phyloP scores from a whole-genome alignment of 1,284 basidiomycete species.

The Ganoderma boninense region DNA sequence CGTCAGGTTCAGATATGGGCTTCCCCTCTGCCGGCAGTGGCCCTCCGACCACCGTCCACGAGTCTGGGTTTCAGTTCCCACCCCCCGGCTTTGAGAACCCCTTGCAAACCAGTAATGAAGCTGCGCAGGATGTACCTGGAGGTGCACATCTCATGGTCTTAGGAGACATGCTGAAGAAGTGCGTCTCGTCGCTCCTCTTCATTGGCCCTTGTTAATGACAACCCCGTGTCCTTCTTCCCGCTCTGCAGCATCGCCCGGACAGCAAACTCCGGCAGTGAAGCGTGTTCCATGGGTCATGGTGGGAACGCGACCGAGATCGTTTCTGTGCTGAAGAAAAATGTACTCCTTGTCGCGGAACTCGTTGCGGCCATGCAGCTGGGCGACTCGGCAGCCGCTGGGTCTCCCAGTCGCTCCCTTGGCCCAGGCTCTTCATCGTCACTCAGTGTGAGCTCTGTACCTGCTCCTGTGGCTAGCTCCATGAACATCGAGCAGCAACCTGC shows the following conservation, averaged over 20 bases:
- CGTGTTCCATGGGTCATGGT: conserved; percentile 56
- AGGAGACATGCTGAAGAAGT: conserved; percentile 51
- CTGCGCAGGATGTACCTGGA: conserved; percentile 42
- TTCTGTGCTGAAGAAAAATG: conserved; percentile 56
- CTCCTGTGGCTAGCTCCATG: conserved; percentile 26
- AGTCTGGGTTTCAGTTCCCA: conserved; percentile 41
- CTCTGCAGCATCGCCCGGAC: conserved; percentile 54
- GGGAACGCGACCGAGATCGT: conserved; percentile 54
- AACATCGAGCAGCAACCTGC: conserved; percentile 29
- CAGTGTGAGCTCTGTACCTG: conserved; percentile 16
- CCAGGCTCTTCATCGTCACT: conserved; percentile 35
- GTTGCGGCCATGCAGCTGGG: conserved; percentile 54
- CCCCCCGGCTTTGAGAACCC: conserved; percentile 38
- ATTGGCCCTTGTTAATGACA: conserved; percentile 23
- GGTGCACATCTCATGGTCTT: conserved; percentile 49
- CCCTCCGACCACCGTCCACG: conserved; percentile 42
- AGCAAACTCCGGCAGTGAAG: conserved; percentile 55
- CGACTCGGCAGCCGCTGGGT: conserved; percentile 37
- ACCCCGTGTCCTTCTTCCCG: conserved; percentile 23
- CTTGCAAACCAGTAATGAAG: conserved; percentile 34
- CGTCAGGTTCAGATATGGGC: conserved; percentile 41
- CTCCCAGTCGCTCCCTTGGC: conserved; percentile 23
- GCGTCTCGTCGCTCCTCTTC: conserved; percentile 35
- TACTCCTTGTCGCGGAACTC: conserved; percentile 56
- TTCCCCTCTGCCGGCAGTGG: conserved; percentile 43